Evolutionary conservation across 2,329 filamentous ascomycete species (phyloP).

Genomic region (Colletotrichum sp.): DNA sequence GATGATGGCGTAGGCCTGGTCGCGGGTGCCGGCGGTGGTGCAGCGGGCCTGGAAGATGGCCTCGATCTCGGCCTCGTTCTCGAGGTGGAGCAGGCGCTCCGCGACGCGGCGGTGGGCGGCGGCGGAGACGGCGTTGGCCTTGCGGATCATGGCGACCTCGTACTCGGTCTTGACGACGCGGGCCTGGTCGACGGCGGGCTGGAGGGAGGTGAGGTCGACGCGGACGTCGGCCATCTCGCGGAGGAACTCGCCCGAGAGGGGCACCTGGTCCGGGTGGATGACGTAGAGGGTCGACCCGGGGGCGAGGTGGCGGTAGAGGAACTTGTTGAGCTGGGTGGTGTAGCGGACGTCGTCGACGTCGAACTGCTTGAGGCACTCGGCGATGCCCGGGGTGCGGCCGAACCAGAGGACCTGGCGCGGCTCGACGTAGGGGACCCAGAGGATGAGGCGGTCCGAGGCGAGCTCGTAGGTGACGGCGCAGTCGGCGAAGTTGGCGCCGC

Average conservation of each 20-base stretch:
- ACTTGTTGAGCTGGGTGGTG: conserved; percentile 49
- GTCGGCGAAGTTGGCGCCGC: conserved; percentile 58
- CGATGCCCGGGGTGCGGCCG: conserved; percentile 63
- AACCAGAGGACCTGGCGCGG: conserved; percentile 67
- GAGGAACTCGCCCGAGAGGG: conserved; percentile 29
- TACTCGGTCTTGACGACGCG: conserved; percentile 86
- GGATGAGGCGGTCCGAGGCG: conserved; percentile 63
- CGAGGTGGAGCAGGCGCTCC: conserved; percentile 63
- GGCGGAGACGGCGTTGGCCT: conserved; percentile 81
- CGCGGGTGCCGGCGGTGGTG: conserved; percentile 72
- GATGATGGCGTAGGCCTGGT: conserved; percentile 89
- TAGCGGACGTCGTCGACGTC: conserved; percentile 77
- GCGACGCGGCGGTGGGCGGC: conserved; percentile 79
- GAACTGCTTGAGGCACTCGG: conserved; percentile 65
- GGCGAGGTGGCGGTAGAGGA: conserved; percentile 50
- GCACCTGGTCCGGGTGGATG: conserved; percentile 48
- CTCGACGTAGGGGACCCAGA: conserved; percentile 77
- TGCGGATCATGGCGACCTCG: conserved; percentile 81
- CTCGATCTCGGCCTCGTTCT: conserved; percentile 84
- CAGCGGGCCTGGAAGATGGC: conserved; percentile 78
- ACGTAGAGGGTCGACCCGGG: conserved; percentile 45
- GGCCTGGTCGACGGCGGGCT: conserved; percentile 77
- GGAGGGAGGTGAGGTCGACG: conserved; percentile 60
- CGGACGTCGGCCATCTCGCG: conserved; percentile 29
- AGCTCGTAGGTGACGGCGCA: conserved; percentile 65